Conservation (phyloP, 2,329 filamentous ascomycete species). For the Paracorniculantispora psalliotae region DNA sequence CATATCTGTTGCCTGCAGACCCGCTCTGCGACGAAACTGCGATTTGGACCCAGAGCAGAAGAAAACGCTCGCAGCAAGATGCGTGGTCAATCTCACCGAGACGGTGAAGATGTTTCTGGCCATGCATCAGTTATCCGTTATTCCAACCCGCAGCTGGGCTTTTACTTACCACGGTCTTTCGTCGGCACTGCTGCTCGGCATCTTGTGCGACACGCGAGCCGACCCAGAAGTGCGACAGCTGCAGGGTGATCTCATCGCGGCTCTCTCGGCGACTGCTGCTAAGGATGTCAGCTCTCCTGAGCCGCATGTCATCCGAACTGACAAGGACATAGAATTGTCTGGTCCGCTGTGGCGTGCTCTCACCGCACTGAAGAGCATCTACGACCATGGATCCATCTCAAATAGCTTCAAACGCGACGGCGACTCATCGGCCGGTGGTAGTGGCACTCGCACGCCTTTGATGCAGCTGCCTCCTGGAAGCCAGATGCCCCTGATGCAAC, state of each 20-base stretch:
- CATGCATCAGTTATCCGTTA: slow-evolving; percentile 63
- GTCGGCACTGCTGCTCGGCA: slow-evolving; percentile 59
- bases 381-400: slow-evolving; percentile 57
- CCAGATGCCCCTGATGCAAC: slow-evolving; percentile 21
- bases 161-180: slow-evolving; percentile 65
- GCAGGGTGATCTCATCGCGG: slow-evolving; percentile 59
- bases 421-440: slow-evolving; percentile 40
- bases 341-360: slow-evolving; percentile 58
- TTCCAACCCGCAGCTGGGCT: slow-evolving; percentile 62
- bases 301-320: slow-evolving; percentile 48
- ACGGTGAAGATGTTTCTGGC: slow-evolving; percentile 64
- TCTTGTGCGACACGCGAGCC: slow-evolving; percentile 57
- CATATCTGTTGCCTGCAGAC: slow-evolving; percentile 60
- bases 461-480: slow-evolving; percentile 22
- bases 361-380: slow-evolving; percentile 59
- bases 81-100: slow-evolving; percentile 58
- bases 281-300: slow-evolving; percentile 54
- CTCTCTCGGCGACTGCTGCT: slow-evolving; percentile 58
- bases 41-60: slow-evolving; percentile 49
- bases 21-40: slow-evolving; percentile 53
- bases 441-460: slow-evolving; percentile 41
- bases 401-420: slow-evolving; percentile 47
- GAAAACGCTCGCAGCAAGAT: slow-evolving; percentile 49
- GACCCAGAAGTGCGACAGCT: slow-evolving; percentile 59
- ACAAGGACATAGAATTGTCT: slow-evolving; percentile 57